Conservation (phyloP, 176 grass and related monocot genomes). For the Otatea glauca region DNA sequence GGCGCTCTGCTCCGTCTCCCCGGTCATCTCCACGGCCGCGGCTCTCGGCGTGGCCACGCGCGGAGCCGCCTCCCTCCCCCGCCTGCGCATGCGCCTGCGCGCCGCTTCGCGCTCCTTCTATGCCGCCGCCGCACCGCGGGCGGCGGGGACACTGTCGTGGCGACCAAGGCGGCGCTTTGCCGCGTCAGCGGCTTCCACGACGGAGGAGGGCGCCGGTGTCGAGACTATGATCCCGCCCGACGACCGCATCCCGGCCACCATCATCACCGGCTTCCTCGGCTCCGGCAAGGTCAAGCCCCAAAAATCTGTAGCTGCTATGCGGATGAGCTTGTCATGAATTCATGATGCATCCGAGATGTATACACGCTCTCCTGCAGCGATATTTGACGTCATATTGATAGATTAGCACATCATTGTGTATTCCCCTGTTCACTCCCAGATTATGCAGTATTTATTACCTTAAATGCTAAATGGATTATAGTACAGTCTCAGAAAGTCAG, state of each 20-base stretch:
- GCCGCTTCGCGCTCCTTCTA: neutral
- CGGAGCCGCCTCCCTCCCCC: conserved; percentile 37
- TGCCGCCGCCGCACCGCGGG: too few relatives aligned
- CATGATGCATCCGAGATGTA: neutral
- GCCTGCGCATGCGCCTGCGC: conserved; percentile 36
- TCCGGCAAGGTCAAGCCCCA: conserved; percentile 71
- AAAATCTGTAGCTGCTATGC: neutral
- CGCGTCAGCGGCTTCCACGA: conserved; percentile 45
- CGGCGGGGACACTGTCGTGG: too few relatives aligned
- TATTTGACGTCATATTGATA: too few relatives aligned
- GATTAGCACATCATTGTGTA: neutral
- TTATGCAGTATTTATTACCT: neutral
- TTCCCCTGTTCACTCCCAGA: neutral
- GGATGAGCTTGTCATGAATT: neutral
- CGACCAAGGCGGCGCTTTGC: conserved; percentile 40
- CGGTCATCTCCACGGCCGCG: conserved; percentile 45
- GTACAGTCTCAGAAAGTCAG: neutral
- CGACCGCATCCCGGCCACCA: conserved; percentile 88
- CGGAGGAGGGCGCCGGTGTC: conserved; percentile 46
- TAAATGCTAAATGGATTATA: neutral
- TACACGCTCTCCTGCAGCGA: neutral
- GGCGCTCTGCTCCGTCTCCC: conserved; percentile 57
- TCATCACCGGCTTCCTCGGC: conserved; percentile 95
- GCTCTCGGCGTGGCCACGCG: conserved; percentile 50
- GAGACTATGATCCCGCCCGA: conserved; percentile 68